Conservation (phyloP, 106 monocot species). For the Vanilla planifolia region DNA sequence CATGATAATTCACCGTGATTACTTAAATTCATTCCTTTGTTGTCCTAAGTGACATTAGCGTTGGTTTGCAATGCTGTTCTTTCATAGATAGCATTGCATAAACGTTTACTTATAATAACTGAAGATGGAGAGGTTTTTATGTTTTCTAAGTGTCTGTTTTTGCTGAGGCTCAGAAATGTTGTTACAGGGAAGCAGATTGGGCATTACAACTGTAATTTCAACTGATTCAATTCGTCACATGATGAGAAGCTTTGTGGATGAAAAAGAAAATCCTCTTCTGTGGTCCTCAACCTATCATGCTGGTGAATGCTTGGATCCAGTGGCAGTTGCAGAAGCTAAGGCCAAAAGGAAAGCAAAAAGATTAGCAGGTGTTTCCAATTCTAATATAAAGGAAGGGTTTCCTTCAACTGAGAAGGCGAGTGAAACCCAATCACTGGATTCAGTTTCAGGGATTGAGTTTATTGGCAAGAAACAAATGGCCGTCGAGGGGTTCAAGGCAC, state of each 20-base stretch:
- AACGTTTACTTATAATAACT: too few species aligned
- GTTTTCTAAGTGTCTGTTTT: too few species aligned
- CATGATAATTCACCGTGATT: too few species aligned
- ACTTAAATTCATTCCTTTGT: too few species aligned
- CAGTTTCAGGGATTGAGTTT: constrained; percentile 21
- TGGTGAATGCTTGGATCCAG: constrained; percentile 68
- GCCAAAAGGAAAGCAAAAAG: constrained; percentile 63
- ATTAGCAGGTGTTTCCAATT: constrained; percentile 24
- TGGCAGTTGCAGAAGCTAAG: constrained; percentile 79
- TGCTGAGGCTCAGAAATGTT: background rate
- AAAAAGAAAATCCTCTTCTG: constrained; percentile 71
- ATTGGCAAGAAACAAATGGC: constrained; percentile 69
- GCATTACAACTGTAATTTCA: constrained; percentile 78
- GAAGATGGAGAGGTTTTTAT: too few species aligned
- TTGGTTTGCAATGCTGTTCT: too few species aligned
- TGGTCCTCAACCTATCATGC: constrained; percentile 96
- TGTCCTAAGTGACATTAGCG: too few species aligned
- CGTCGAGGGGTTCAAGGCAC: constrained; percentile 85
- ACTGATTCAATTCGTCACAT: constrained; percentile 91
- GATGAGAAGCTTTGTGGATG: constrained; percentile 81
- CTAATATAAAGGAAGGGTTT: constrained; percentile 20
- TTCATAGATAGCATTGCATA: too few species aligned
- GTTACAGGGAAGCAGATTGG: constrained; percentile 72
- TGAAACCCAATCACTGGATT: constrained; percentile 10
- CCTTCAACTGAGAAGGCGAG: constrained; percentile 17